Evolutionary conservation across 2,329 filamentous ascomycete species (phyloP).

Genomic region (Paecilomyces fulvus): DNA sequence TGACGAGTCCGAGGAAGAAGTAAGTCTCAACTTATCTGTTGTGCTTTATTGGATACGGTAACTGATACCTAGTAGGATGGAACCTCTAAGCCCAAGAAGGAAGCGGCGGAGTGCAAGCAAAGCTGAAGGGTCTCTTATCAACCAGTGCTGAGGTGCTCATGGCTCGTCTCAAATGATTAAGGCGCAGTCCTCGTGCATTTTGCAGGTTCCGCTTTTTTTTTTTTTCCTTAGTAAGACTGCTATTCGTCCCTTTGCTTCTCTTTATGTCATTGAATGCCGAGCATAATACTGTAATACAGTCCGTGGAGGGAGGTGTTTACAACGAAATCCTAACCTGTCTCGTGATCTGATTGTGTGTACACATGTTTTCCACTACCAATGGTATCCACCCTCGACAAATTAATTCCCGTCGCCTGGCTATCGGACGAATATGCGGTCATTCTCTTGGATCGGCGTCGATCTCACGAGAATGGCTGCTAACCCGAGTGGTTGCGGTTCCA

Average conservation of each 20-base stretch:
- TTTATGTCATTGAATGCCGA: slow-evolving; percentile 5
- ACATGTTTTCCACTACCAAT: no score
- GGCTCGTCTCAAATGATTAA: slow-evolving; percentile 46
- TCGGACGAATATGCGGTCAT: neutral
- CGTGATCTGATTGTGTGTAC: no score
- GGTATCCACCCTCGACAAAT: no score
- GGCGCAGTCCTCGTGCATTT: slow-evolving; percentile 1
- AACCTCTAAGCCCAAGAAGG: slow-evolving; percentile 82
- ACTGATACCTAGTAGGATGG: slow-evolving; percentile 57
- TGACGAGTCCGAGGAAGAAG: slow-evolving; percentile 54
- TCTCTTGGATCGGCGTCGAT: neutral
- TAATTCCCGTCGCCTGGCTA: neutral
- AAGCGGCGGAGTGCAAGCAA: slow-evolving; percentile 93
- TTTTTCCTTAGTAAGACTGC: slow-evolving; percentile 15
- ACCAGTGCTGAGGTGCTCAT: neutral
- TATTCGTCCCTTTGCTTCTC: slow-evolving; percentile 13
- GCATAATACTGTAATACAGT: slow-evolving; percentile 7
- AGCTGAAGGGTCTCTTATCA: slow-evolving; percentile 50
- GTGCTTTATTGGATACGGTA: slow-evolving; percentile 3
- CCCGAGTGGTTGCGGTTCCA: neutral
- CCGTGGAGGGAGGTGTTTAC: no score
- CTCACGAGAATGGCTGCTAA: neutral
- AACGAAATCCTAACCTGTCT: no score
- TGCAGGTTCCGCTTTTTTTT: neutral
- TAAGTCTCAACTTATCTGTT: slow-evolving; percentile 17